Conservation (phyloP, 495 filamentous ascomycete species). For the Hypoxylon rickii region DNA sequence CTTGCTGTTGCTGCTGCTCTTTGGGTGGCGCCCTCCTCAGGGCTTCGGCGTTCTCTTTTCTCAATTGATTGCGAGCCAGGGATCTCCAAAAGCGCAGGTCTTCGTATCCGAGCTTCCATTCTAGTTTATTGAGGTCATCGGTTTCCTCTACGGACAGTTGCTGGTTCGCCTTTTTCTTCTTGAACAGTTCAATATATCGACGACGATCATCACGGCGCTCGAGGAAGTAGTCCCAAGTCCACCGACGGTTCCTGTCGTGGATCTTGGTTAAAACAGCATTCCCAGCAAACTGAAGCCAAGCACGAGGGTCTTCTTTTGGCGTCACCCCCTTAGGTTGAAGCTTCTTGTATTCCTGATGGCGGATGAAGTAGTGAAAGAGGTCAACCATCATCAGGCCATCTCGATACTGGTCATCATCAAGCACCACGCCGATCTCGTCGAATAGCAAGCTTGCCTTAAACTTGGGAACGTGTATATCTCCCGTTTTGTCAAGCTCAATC, state of each 20-base stretch:
- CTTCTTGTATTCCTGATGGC: conserved; percentile 96
- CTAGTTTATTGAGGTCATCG: conserved; percentile 73
- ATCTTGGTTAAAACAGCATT: conserved; percentile 89
- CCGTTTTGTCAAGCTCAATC: conserved; percentile 90
- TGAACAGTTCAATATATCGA: conserved; percentile 91
- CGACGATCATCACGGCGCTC: conserved; percentile 89
- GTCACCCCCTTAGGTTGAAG: conserved; percentile 80
- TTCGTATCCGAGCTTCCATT: conserved; percentile 90
- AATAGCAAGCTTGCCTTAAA: conserved; percentile 91
- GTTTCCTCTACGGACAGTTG: conserved; percentile 68
- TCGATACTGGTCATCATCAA: conserved; percentile 96
- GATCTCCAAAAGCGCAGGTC: conserved; percentile 97
- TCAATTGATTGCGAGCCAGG: conserved; percentile 88
- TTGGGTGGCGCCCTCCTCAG: conserved; percentile 50
- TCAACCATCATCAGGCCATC: conserved; percentile 97
- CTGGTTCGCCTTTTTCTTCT: conserved; percentile 83
- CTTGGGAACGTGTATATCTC: conserved; percentile 75
- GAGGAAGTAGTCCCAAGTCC: conserved; percentile 93
- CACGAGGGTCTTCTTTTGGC: conserved; percentile 87
- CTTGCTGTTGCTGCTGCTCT: conserved; percentile 64
- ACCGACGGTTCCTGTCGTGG: conserved; percentile 84
- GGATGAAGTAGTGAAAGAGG: conserved; percentile 96
- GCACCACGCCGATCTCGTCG: conserved; percentile 91
- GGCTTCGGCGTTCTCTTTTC: conserved; percentile 88
- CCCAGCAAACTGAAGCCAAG: conserved; percentile 89